Evolutionary conservation across 2,329 filamentous ascomycete genomes (phyloP).

Genomic region (Allantophomopsis cytisporea): DNA sequence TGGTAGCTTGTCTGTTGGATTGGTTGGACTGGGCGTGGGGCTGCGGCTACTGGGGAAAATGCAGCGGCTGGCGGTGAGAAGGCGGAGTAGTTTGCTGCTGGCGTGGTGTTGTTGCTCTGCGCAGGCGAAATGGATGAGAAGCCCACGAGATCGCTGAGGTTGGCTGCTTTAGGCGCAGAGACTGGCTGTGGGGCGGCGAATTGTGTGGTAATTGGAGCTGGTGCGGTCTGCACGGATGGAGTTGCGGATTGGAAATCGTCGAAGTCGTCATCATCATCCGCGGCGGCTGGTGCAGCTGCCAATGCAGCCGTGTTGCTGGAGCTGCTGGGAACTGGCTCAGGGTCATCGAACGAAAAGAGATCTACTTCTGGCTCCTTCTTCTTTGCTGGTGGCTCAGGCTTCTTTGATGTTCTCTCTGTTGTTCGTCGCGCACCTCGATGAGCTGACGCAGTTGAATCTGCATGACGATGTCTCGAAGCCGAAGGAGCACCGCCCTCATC

Average conservation of each 20-base stretch:
- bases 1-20: constrained; percentile 50
- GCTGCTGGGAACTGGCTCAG: constrained; percentile 32
- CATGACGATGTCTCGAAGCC: constrained; percentile 22
- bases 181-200: constrained; percentile 76
- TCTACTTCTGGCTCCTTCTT: constrained; percentile 83
- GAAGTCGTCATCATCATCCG: constrained; percentile 79
- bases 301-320: constrained; percentile 18
- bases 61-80: constrained; percentile 35
- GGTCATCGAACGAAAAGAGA: constrained; percentile 84
- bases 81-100: constrained; percentile 46
- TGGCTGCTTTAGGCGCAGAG: constrained; percentile 68
- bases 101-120: constrained; percentile 36
- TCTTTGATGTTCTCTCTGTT: constrained; percentile 28
- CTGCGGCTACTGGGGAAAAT: constrained; percentile 13
- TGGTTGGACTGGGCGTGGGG: constrained; percentile 14
- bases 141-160: constrained; percentile 65
- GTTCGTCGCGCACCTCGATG: constrained; percentile 22
- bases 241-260: constrained; percentile 93
- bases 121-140: constrained; percentile 73
- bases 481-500: constrained; percentile 57
- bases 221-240: constrained; percentile 31
- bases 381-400: constrained; percentile 60
- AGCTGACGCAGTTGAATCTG: constrained; percentile 11
- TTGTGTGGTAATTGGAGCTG: constrained; percentile 41
- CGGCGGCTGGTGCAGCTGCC: constrained; percentile 22